phyloP scores from a whole-genome alignment of 176 grass and related monocot species.

The Eleusine coracana region DNA sequence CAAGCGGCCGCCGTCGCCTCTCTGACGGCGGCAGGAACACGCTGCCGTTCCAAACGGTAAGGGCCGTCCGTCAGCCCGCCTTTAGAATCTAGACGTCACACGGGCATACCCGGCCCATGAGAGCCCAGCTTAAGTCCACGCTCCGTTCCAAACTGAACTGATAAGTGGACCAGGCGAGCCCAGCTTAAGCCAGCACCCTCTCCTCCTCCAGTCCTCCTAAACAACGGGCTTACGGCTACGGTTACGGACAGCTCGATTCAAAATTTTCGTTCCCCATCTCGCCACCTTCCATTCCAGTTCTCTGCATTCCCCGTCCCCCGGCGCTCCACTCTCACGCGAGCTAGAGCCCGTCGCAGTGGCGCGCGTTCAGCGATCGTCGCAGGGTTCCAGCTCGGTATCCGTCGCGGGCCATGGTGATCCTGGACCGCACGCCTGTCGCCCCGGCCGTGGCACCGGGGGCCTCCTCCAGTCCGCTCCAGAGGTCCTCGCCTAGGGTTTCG shows the following conservation, averaged over 20 bases:
- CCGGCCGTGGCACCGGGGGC: neutral
- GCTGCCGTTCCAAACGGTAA: slow-evolving; percentile 3
- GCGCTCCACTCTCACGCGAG: neutral
- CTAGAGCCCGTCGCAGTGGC: slow-evolving; percentile 6
- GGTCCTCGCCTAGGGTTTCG: slow-evolving; percentile 39
- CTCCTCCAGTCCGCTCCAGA: slow-evolving; percentile 36
- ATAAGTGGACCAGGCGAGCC: neutral
- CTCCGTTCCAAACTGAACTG: neutral
- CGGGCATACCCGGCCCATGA: neutral
- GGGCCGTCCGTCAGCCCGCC: slow-evolving; percentile 1
- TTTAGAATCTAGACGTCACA: neutral
- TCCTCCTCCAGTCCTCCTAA: too few species aligned
- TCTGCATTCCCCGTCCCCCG: neutral
- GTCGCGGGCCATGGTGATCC: slow-evolving; percentile 36
- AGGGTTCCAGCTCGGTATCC: neutral
- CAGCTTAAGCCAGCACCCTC: too few species aligned
- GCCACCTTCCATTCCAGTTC: neutral
- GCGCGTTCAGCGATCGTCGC: neutral
- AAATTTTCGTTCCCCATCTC: neutral
- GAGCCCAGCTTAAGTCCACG: neutral
- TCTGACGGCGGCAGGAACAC: neutral
- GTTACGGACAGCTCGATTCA: neutral
- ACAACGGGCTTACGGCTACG: too few species aligned
- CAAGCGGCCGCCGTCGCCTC: neutral
- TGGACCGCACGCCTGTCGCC: slow-evolving; percentile 41